Percentiles rank a stretch among this genome's conserved stretches.
phyloP scores from a whole-genome alignment of 768 basidiomycete genomes.

The Leccinum subgranulosum region DNA sequence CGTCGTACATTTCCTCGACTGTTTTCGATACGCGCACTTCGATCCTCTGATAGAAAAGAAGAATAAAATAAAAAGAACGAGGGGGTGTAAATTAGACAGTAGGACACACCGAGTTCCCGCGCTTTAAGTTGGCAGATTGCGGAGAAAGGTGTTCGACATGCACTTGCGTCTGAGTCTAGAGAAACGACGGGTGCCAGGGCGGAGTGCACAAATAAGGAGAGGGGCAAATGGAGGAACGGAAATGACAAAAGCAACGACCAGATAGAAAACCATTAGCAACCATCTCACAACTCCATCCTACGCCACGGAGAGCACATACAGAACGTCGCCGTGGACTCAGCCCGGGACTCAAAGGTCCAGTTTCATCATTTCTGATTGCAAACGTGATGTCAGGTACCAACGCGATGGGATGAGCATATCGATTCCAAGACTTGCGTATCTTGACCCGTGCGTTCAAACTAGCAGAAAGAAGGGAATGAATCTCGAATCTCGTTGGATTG shows the following conservation, averaged over 20 bases:
- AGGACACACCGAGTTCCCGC: slow-evolving; percentile 8
- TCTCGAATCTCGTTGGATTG: not conserved
- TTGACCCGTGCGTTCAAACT: slow-evolving; percentile 23
- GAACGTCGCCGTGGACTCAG: not conserved
- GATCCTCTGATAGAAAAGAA: not conserved
- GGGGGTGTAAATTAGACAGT: not conserved
- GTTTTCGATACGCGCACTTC: slow-evolving; percentile 20
- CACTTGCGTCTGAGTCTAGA: not conserved
- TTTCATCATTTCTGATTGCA: not conserved
- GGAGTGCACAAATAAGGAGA: not conserved
- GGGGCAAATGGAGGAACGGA: not conserved
- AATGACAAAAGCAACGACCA: not conserved
- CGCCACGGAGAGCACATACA: not conserved
- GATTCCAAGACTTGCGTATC: slow-evolving; percentile 3
- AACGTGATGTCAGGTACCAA: not conserved
- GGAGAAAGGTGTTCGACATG: not conserved
- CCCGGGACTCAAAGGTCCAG: not conserved
- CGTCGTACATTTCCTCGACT: slow-evolving; percentile 16
- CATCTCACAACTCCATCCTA: not conserved
- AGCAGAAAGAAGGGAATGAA: slow-evolving; percentile 1
- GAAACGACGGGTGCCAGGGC: not conserved
- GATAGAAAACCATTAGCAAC: not conserved
- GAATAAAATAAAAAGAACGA: not conserved
- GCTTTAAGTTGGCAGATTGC: not conserved
- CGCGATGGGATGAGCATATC: slow-evolving; percentile 1